Base-by-base conservation (phyloP, 2,329 filamentous ascomycete species). In the Calonectria naviculata region DNA sequence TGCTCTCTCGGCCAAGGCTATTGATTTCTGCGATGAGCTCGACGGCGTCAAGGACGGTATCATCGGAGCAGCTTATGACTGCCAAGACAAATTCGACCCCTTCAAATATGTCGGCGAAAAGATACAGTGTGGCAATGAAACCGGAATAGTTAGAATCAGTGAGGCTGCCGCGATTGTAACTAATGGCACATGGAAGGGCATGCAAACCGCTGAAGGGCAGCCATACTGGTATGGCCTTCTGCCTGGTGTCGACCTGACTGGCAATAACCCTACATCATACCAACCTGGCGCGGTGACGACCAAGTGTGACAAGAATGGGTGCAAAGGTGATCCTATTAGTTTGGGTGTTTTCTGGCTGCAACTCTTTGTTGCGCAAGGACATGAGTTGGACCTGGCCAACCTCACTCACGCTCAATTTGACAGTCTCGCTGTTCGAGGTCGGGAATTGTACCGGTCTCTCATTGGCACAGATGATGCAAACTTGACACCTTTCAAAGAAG, bases 161-260 rank as follows among this genome's bases (percentile, higher is more conserved):
- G 52, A 58, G 21, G 52, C 52, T 58, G 52, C 52, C 13, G 52
- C 52, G 7, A 36, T 58, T 58, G 52, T 58, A 6, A 58, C 52
- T 24, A 58, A 58, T n/a, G 52, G 52, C 7, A 58, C 52, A 58
- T 58, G 52, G 52, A 58, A 58, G 38, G 52, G 52, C 15, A 58
- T 58, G 52, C 34, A 36, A 24, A 58, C 52, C 15, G 52, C 34
- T 38, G 52, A 58, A n/a, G 52, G 52, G 10, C 34, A 58, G 21
- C 52, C 52, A 12, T 58, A 38, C 34, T 58, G 52, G 52, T 58
- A 38, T 9, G 52, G 52, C 10, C 52, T 58, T 15, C 2, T 26
- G 8, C 52, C 52, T 15, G 52, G 52, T 5, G 52, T 58, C 8
- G 52, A 58, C 15, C 31, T 58, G n/a, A 58, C 52, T 28, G 52